Base-by-base conservation (phyloP, 345 rosid species). In the Limnanthes douglasii region DNA sequence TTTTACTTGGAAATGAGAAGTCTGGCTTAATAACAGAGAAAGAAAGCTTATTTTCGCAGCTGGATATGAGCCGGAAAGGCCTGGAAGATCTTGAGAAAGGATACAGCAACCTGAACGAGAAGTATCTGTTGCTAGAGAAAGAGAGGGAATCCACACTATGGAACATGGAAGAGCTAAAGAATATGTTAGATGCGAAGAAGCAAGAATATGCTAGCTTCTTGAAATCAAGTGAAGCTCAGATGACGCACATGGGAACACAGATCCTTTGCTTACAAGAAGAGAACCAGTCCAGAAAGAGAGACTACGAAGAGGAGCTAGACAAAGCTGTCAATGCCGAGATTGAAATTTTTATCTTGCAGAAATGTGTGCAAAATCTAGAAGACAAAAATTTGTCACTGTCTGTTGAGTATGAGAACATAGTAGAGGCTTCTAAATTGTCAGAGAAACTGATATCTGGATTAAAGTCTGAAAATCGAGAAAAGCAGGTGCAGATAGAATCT, bases 331-430 rank as follows among this genome's bases (percentile, higher is more conserved):
- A 29, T 64, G 61, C 75, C 37, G 56, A 78, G 62, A 50, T 69
- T 26, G 79, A 81, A 56, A 73, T 66, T 51, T 71, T 81, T 43
- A 49, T 81, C 56, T 66, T 75, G 69, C 72, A 69, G 57, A 62
- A 65, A 54, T 78, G 64, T 50, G 38, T 74, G 12, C 65, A 54
- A 53, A 86, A 75, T 21, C 60, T 78, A 57, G 70, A 69, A 53
- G 86, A 66, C 55, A 69, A 61, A 45, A 71, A 65, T 31, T 45
- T 59, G 44, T 65, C 70, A 37, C 68, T 85, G 11, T 45, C 66
- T 34, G 43, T 54, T 19, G 75, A 81, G 65, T 62, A 54, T 51
- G 60, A 59, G 50, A 65, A 65, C 40, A 69, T 77, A 32, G 41
- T 57, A 48, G 68, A 67, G 34, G 73, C 69, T 39, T 67, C 86